A percentile compares a stretch with the other conserved stretches of the same genome.
phyloP scores from a whole-genome alignment of 2,329 filamentous ascomycete species.

The Cytospora piceicola region DNA sequence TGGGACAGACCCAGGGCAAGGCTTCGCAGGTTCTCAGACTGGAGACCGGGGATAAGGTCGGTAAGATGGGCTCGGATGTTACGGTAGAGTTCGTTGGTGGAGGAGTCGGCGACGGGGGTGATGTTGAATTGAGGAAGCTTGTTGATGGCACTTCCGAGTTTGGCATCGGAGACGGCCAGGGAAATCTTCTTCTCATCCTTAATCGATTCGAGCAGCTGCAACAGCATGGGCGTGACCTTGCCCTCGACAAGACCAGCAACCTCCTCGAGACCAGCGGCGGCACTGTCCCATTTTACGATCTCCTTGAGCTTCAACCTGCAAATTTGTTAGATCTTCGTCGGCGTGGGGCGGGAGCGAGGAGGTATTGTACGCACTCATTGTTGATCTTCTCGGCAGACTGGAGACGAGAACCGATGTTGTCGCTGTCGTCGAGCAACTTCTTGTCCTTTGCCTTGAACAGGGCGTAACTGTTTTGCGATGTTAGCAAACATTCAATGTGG shows the following conservation, averaged over 20 bases:
- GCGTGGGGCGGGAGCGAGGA: background rate
- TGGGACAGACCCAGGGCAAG: constrained; percentile 97
- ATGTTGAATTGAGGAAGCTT: constrained; percentile 89
- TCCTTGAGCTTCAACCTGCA: constrained; percentile 89
- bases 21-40: constrained; percentile 83
- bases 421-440: constrained; percentile 84
- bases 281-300: constrained; percentile 96
- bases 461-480: constrained; percentile 71
- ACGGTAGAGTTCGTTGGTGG: constrained; percentile 87
- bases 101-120: constrained; percentile 78
- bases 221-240: constrained; percentile 89
- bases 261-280: constrained; percentile 87
- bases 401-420: constrained; percentile 75
- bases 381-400: constrained; percentile 82
- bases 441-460: constrained; percentile 99
- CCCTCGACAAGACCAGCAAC: constrained; percentile 86
- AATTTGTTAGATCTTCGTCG: constrained; percentile 27
- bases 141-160: constrained; percentile 88
- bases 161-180: constrained; percentile 89
- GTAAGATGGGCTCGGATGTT: constrained; percentile 90
- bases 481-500: constrained; percentile 36
- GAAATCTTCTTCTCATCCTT: constrained; percentile 98
- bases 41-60: constrained; percentile 86
- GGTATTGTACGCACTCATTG: constrained; percentile 68
- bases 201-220: constrained; percentile 80